Base-by-base conservation (phyloP, 2,329 filamentous ascomycete genomes). In the Penicillium sp. region DNA sequence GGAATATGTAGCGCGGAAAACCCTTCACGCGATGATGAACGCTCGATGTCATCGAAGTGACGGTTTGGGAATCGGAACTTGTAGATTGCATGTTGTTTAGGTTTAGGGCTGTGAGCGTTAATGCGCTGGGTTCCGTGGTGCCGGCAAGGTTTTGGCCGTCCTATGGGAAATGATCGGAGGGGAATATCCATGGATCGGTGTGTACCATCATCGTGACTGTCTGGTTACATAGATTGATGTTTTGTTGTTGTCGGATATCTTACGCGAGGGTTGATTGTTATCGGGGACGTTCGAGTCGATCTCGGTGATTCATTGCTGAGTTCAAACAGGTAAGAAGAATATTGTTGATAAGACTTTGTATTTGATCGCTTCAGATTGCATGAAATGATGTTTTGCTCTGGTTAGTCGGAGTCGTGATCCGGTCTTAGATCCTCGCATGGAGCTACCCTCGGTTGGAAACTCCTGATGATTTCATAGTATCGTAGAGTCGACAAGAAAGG, bases 1-100 rank as follows among this genome's bases (percentile, higher is more conserved):
- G 32, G 44, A 41, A 49, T 51, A 49, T 51, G 42, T 48, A 51
- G 44, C 34, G 37, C 29, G 8, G 16, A 31, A 33, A 35, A 14
- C 25, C 30, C 25, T 31, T 27, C 35, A 35, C 23, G 20, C 37
- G 32, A 42, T 44, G 38, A 53, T 50, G 43, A 42, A 30, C 23
- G 22, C 39, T 44, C 40, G 41, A 53, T 53, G 49, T 47, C 49
- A 52, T 53, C 32, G 39, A 39, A 15, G 23, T 25, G 9, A 28
- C 28, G n/a, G 6, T 30, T 32, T 34, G 17, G 41, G 37, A 33
- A 2, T 41, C 32, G 28, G 30, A 34, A 37, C 32, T 38, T 17
- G 30, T 23, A 35, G 32, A 28, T 25, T 22, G 28, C 12, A 32
- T 13, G 31, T 32, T 41, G 25, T 12, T 22, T 30, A 30, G 31